phyloP scores from a whole-genome alignment of 2,329 filamentous ascomycete species.

The Stagonosporopsis chrysanthemi region DNA sequence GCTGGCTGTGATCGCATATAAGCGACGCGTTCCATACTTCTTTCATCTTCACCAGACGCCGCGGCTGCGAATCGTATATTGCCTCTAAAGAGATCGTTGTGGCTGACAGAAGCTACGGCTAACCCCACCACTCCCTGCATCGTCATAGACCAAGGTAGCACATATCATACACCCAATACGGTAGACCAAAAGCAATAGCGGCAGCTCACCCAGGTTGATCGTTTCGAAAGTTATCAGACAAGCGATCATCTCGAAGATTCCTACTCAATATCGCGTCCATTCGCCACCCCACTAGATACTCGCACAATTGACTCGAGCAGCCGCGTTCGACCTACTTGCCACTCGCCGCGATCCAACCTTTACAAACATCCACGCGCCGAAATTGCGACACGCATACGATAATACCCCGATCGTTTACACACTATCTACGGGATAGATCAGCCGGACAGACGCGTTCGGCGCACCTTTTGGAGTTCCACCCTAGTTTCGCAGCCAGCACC shows the following conservation, averaged over 20 bases:
- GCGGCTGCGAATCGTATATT: not conserved
- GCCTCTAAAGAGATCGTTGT: conserved; percentile 5
- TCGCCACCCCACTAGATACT: conserved; percentile 18
- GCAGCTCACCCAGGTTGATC: not conserved
- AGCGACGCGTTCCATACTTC: conserved; percentile 14
- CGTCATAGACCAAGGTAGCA: conserved; percentile 39
- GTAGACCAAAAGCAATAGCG: conserved; percentile 8
- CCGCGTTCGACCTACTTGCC: conserved; percentile 16
- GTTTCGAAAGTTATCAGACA: not conserved
- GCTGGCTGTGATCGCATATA: conserved; percentile 17
- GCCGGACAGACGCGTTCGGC: conserved; percentile 31
- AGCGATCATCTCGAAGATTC: conserved; percentile 3
- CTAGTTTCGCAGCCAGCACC: conserved; percentile 64
- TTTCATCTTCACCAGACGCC: conserved; percentile 8
- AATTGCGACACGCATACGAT: not conserved
- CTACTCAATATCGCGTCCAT: conserved; percentile 8
- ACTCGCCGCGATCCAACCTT: conserved; percentile 6
- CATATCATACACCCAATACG: conserved; percentile 27
- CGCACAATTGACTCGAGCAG: conserved; percentile 12
- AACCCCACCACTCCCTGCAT: conserved; percentile 37
- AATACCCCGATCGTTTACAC: not conserved
- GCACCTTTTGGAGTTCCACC: conserved; percentile 49
- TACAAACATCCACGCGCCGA: not conserved
- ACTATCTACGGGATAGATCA: conserved; percentile 11
- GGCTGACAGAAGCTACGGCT: conserved; percentile 20